These are phyloP conservation scores for Umbilicaria muhlenbergii DNA, from an alignment of 495 filamentous ascomycete genomes.

Conservation along the genomic window DNA sequence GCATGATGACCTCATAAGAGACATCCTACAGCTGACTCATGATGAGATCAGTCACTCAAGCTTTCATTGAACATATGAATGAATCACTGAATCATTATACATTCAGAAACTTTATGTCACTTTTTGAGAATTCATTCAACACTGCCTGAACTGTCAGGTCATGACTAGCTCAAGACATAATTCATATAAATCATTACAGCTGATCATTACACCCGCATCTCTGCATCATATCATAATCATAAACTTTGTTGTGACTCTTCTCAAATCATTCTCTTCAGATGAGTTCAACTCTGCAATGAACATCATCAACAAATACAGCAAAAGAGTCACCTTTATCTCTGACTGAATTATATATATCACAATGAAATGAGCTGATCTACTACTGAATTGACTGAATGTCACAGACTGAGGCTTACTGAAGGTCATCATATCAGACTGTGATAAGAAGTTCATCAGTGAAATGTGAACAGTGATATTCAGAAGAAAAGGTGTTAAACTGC, in stretches of 20 bases:
- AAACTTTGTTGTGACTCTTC: constrained; percentile 4
- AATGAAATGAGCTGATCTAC: background rate
- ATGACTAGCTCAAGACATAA: background rate
- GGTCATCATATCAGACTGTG: background rate
- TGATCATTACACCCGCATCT: background rate
- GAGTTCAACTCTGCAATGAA: background rate
- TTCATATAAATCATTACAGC: background rate
- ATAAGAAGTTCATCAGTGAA: constrained; percentile 2
- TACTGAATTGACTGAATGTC: background rate
- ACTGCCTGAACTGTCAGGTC: constrained; percentile 4
- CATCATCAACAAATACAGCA: constrained; percentile 3
- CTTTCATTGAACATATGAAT: constrained; percentile 2
- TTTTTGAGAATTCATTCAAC: constrained; percentile 1
- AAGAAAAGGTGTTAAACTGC: background rate
- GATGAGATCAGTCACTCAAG: background rate
- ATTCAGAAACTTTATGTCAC: background rate
- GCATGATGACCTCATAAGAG: background rate
- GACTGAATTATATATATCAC: background rate
- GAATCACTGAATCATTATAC: background rate
- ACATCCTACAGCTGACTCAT: constrained; percentile 3
- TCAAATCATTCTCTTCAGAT: background rate
- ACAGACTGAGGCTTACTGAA: background rate
- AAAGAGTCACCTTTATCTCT: background rate
- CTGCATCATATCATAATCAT: constrained; percentile 7
- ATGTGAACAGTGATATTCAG: constrained; percentile 1